Evolutionary conservation across 352 stramenopile genomes (phyloP), one percentile per base, ranked within the genome.

Genomic region (Phytophthora pistaciae): DNA sequence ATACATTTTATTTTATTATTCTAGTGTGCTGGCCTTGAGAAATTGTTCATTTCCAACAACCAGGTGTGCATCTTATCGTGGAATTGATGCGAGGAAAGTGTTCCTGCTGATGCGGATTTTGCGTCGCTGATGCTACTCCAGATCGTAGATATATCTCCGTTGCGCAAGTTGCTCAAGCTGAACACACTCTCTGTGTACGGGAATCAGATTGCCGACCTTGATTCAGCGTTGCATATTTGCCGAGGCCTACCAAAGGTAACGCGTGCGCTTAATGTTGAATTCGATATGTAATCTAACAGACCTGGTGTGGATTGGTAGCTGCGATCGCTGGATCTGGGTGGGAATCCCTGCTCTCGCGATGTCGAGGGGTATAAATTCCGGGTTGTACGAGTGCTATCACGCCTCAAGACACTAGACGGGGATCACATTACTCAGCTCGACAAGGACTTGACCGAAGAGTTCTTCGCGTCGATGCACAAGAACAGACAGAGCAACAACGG

Each of bases 301-400:
- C 54, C 3, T 46, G 8, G 29, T 48, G 13, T 27, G 25, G 49
- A 18, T 36, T 23, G 38, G n/a, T 31, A 94, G 87, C 74, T 95
- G 3, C 85, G 84, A 13, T 79, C 80, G 4, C 57, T 95, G 14
- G 88, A 95, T 67, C 71, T 95, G 1, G 88, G 87, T 5, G 88
- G 85, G 7, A 95, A 95, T 33, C 87, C 87, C 14, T 95, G 86
- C 60, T 87, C 88, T 1, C 72, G 79, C 6, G 74, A 89, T 48
- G 60, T 80, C 0, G 80, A 87, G 21, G 80, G 84, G 13, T 95
- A 93, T 74, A 95, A 95, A 63, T 95, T 93, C 56, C 70, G 83
- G 29, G 80, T 92, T 27, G 68, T 95, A 11, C 75, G 82, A 8
- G 64, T 79, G 18, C 74, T 95, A 16, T 78, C 87, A 2, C 82